These are phyloP conservation scores for Botrytis squamosa DNA, from an alignment of 2,329 filamentous ascomycete species.

Conservation along the genomic window DNA sequence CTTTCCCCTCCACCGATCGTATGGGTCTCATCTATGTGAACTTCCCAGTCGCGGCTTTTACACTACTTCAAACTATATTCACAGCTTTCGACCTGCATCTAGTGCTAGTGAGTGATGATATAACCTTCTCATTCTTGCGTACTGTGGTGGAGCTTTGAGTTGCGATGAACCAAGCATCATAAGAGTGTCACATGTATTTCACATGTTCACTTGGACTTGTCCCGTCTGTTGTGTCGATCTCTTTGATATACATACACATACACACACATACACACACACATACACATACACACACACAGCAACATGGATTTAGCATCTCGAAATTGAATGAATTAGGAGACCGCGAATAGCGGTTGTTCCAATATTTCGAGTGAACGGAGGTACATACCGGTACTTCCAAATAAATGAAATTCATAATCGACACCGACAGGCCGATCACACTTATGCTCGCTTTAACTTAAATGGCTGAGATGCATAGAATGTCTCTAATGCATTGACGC, in stretches of 20 bases:
- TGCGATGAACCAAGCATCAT: background rate
- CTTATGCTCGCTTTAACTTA: constrained; percentile 5
- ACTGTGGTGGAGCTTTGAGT: background rate
- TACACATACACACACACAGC: background rate
- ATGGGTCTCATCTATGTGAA: background rate
- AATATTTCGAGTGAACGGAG: background rate
- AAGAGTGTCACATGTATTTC: constrained; percentile 9
- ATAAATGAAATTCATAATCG: constrained; percentile 1
- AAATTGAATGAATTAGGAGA: background rate
- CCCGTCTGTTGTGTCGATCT: constrained; percentile 1
- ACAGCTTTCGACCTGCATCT: constrained; percentile 6
- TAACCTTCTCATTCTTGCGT: constrained; percentile 7
- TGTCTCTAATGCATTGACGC: constrained; percentile 17
- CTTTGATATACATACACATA: background rate
- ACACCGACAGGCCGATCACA: background rate
- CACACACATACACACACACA: background rate
- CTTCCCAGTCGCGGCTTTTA: constrained; percentile 1
- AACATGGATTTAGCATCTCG: background rate
- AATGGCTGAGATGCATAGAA: constrained; percentile 12
- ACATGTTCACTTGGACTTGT: background rate
- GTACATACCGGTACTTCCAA: background rate
- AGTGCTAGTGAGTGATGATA: background rate
- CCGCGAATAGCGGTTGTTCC: constrained; percentile 5
- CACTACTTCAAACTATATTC: background rate
- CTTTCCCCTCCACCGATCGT: background rate